Conservation (phyloP, 2,329 filamentous ascomycete species). For the Penicillium occitanis region DNA sequence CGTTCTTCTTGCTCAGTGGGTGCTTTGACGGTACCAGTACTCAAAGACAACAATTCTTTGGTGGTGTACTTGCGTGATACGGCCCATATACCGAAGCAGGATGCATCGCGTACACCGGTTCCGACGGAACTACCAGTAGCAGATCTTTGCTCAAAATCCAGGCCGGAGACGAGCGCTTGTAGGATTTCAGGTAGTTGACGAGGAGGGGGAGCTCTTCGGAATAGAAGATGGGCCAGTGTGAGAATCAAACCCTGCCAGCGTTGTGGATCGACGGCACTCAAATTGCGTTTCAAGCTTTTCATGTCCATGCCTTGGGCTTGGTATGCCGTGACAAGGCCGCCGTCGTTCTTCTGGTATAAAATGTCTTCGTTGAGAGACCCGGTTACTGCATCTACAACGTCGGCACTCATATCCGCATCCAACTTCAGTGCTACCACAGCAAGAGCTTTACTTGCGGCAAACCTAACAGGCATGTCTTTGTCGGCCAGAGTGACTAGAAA, state of each 20-base stretch:
- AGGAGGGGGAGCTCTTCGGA: constrained; percentile 75
- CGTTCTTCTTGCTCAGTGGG: constrained; percentile 31
- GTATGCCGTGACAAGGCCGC: constrained; percentile 38
- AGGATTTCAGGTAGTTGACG: constrained; percentile 71
- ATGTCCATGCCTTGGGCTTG: constrained; percentile 33
- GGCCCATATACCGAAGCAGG: constrained; percentile 95
- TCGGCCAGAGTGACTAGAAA: constrained; percentile 77
- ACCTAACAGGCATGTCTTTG: constrained; percentile 84
- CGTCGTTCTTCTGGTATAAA: constrained; percentile 52
- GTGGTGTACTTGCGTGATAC: constrained; percentile 84
- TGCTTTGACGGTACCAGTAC: constrained; percentile 36
- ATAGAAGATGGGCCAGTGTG: constrained; percentile 81
- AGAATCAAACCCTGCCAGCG: constrained; percentile 92
- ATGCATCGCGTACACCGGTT: constrained; percentile 88
- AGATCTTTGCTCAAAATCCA: constrained; percentile 85
- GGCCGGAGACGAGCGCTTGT: constrained; percentile 71
- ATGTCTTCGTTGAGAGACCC: constrained; percentile 65
- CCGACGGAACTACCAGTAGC: constrained; percentile 82
- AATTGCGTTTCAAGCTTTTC: constrained; percentile 53
- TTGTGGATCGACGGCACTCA: constrained; percentile 74
- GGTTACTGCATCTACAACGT: constrained; percentile 84
- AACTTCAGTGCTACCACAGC: constrained; percentile 82
- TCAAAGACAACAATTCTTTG: constrained; percentile 67
- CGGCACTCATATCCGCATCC: constrained; percentile 73
- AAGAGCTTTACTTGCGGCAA: constrained; percentile 88